phyloP scores from a whole-genome alignment of 2,329 filamentous ascomycete species.

The Cadophora luteo-olivacea region DNA sequence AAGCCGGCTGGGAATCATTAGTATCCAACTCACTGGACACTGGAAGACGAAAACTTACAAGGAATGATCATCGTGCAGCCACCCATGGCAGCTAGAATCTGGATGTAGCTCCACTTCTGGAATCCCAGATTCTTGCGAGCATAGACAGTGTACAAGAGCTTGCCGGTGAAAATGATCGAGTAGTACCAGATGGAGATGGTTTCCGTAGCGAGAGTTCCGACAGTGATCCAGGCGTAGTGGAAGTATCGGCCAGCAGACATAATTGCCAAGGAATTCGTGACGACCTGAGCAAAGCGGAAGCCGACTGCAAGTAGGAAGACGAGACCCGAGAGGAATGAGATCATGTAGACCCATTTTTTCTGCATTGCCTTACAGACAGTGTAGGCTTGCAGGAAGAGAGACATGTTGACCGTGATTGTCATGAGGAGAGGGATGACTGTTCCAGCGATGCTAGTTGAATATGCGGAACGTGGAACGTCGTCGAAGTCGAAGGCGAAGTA shows the following conservation, averaged over 20 bases:
- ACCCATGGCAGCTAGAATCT: constrained; percentile 71
- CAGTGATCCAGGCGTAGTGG: constrained; percentile 49
- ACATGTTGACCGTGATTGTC: constrained; percentile 60
- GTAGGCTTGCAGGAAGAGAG: constrained; percentile 67
- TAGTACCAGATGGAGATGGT: constrained; percentile 67
- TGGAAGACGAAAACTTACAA: constrained; percentile 51
- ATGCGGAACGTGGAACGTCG: constrained; percentile 49
- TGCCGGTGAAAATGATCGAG: constrained; percentile 65
- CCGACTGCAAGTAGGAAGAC: constrained; percentile 58
- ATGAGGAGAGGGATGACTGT: constrained; percentile 59
- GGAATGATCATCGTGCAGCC: constrained; percentile 71
- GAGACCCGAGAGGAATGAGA: constrained; percentile 55
- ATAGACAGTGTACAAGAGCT: constrained; percentile 63
- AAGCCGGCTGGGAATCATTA: constrained; percentile 58
- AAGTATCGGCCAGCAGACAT: constrained; percentile 39
- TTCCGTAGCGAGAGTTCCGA: constrained; percentile 55
- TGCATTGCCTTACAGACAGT: constrained; percentile 60
- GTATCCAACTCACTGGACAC: constrained; percentile 16
- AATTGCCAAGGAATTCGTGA: constrained; percentile 50
- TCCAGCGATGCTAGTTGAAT: constrained; percentile 54
- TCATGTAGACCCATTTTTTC: constrained; percentile 49
- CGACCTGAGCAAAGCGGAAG: constrained; percentile 58
- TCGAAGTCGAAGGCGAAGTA: constrained; percentile 55
- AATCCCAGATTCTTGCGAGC: constrained; percentile 63
- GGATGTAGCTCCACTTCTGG: constrained; percentile 67